These are phyloP conservation scores for Senna tora DNA, from an alignment of 306 rosid species.

Conservation along the genomic window DNA sequence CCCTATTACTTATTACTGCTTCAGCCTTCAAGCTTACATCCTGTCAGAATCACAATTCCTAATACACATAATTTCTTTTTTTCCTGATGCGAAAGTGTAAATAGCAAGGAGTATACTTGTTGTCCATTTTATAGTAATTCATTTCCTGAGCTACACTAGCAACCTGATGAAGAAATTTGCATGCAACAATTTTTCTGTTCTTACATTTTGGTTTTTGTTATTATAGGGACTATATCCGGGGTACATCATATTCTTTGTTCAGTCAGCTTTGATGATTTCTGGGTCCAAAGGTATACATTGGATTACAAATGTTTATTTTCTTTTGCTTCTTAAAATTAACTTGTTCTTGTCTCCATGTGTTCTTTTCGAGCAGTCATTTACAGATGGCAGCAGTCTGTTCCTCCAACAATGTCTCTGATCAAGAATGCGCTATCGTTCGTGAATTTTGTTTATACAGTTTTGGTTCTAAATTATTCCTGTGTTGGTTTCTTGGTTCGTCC, in stretches of 20 bases:
- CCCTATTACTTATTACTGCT: too few relatives aligned
- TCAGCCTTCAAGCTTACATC: slow-evolving; percentile 30
- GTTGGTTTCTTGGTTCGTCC: slow-evolving; percentile 89
- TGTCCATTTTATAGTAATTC: neutral
- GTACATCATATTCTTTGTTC: slow-evolving; percentile 94
- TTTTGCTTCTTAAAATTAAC: slow-evolving; percentile 36
- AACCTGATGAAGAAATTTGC: slow-evolving; percentile 4
- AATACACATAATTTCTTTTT: neutral
- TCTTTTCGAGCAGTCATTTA: slow-evolving; percentile 74
- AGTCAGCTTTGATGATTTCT: slow-evolving; percentile 97
- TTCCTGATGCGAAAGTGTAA: neutral
- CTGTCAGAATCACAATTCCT: neutral
- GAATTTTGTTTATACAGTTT: slow-evolving; percentile 77
- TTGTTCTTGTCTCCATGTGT: slow-evolving; percentile 27
- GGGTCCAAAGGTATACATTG: slow-evolving; percentile 85
- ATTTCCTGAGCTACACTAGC: neutral
- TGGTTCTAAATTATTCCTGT: slow-evolving; percentile 94
- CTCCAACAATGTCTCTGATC: slow-evolving; percentile 57
- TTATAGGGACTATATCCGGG: slow-evolving; percentile 96
- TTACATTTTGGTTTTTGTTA: slow-evolving; percentile 24
- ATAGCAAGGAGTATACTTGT: neutral
- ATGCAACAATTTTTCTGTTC: slow-evolving; percentile 2
- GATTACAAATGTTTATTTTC: slow-evolving; percentile 8
- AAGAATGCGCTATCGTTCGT: slow-evolving; percentile 61
- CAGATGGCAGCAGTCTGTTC: slow-evolving; percentile 89